A percentile compares a stretch with the other conserved stretches of the same genome.
phyloP scores from a whole-genome alignment of 257 asterid species.

The Primulina huaijiensis region DNA sequence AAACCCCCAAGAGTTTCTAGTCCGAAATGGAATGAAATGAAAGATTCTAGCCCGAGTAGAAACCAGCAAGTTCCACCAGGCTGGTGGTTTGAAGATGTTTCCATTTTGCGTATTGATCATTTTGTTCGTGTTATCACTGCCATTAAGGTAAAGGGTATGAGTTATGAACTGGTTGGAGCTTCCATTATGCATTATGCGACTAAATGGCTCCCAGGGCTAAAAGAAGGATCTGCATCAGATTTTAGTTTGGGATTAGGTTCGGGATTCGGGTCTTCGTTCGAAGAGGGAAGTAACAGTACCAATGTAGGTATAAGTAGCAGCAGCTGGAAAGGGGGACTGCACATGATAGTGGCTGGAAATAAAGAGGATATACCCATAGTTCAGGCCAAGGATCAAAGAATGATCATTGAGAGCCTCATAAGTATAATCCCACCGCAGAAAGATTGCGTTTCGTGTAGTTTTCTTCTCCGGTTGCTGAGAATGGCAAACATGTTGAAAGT shows the following conservation, averaged over 20 bases:
- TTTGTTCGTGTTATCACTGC: slow-evolving; percentile 85
- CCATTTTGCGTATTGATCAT: slow-evolving; percentile 81
- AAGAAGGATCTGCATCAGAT: slow-evolving; percentile 38
- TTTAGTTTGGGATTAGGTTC: slow-evolving; percentile 20
- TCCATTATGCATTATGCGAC: slow-evolving; percentile 65
- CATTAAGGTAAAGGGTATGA: slow-evolving; percentile 88
- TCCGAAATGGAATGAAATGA: slow-evolving; percentile 78
- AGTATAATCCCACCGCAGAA: slow-evolving; percentile 90
- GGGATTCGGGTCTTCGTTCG: slow-evolving; percentile 3
- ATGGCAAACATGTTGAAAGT: slow-evolving; percentile 82
- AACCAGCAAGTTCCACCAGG: slow-evolving; percentile 75
- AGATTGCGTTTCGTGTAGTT: slow-evolving; percentile 80
- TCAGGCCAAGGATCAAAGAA: slow-evolving; percentile 73
- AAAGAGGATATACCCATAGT: slow-evolving; percentile 48
- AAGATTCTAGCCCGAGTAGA: slow-evolving; percentile 71
- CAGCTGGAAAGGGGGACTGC: slow-evolving; percentile 82
- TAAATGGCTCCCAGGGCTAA: slow-evolving; percentile 78
- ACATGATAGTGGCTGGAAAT: slow-evolving; percentile 62
- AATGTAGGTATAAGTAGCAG: slow-evolving; percentile 27
- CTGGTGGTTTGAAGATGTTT: slow-evolving; percentile 97
- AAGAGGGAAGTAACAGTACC: slow-evolving; percentile 38
- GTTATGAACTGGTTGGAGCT: slow-evolving; percentile 78
- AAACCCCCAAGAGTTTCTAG: slow-evolving; percentile 58
- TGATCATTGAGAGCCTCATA: slow-evolving; percentile 85
- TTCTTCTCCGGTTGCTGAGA: slow-evolving; percentile 66